Evolutionary conservation across 164 flowering plant species (phyloP).

Genomic region (Macadamia tetraphylla): DNA sequence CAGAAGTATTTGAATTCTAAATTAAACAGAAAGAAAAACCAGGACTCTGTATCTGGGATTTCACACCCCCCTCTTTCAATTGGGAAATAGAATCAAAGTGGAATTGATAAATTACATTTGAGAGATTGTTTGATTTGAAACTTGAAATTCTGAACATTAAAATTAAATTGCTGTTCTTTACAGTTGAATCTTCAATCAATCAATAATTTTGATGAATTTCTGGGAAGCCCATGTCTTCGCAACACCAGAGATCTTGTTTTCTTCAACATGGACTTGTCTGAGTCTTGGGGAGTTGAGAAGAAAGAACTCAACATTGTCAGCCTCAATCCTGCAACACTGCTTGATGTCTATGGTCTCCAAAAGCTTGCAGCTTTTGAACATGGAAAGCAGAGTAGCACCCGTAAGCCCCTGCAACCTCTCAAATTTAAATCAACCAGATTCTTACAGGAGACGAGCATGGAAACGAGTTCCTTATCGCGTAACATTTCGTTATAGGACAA

Average conservation of each 20-base stretch:
- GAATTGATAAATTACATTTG: too few relatives aligned
- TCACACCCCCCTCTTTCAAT: too few relatives aligned
- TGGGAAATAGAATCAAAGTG: too few relatives aligned
- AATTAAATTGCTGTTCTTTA: background rate
- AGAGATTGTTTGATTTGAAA: background rate
- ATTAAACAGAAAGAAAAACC: too few relatives aligned
- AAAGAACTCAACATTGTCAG: conserved; percentile 44
- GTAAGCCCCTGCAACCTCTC: conserved; percentile 59
- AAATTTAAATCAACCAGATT: conserved; percentile 47
- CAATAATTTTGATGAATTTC: conserved; percentile 39
- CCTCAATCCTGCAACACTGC: conserved; percentile 41
- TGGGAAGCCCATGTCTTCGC: conserved; percentile 33
- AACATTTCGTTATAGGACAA: conserved; percentile 71
- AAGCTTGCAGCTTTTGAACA: conserved; percentile 44
- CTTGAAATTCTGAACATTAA: background rate
- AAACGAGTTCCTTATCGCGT: conserved; percentile 56
- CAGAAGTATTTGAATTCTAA: too few relatives aligned
- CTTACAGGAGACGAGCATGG: conserved; percentile 62
- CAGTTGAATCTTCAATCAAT: conserved; percentile 15
- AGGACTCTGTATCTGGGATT: too few relatives aligned
- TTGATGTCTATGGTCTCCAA: conserved; percentile 44
- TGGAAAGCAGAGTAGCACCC: conserved; percentile 22
- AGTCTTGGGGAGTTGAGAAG: conserved; percentile 33
- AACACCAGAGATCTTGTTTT: conserved; percentile 48
- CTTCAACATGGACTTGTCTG: conserved; percentile 50